Base-by-base conservation (phyloP, 1,284 basidiomycete genomes). In the Cutaneotrichosporon sp. region DNA sequence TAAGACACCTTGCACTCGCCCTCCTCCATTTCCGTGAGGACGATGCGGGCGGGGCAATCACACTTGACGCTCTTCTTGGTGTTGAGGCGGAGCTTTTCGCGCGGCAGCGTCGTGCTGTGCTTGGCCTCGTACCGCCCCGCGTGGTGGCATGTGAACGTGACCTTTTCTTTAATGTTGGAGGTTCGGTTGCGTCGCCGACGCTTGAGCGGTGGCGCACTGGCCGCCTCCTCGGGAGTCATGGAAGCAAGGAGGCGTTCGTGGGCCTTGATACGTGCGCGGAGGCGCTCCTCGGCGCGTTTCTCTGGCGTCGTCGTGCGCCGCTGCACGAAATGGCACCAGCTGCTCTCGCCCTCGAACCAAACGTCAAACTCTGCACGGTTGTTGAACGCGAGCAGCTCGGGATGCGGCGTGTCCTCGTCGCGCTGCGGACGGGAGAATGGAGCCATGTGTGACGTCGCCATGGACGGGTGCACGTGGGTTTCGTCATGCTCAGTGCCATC, bases 281-380 rank as follows among this genome's bases (percentile, higher is more conserved):
- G 61, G 12, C 72, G 58, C 61, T 74, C 72, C 36, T 66, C 66
- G 8, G 68, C 67, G 30, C 72, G 56, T 52, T 72, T 71, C 52
- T 69, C 64, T 4, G 72, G 72, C 12, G 66, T 74, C 2, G 72
- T 72, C 36, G 64, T 68, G 34, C 72, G 59, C 35, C 72, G 56
- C 54, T 74, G 72, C n/a, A 74, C 72, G 46, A 65, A 72, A 59
- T 74, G 72, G 59, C 72, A 74, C 72, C 72, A 74, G 42, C 58
- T 62, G 35, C 53, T 60, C 57, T 74, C 72, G 17, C 66, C 69
- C 45, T 63, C 60, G 17, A 74, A 55, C 72, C 72, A 74, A 4
- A 51, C 58, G 1, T 68, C 58, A 46, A 74, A 74, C 39, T 67
- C 57, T 21, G 49, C 54, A 38, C 61, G 52, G 38, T 52, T 63